Base-by-base conservation (phyloP, 441 rosid genomes). In the Populus hybrid region DNA sequence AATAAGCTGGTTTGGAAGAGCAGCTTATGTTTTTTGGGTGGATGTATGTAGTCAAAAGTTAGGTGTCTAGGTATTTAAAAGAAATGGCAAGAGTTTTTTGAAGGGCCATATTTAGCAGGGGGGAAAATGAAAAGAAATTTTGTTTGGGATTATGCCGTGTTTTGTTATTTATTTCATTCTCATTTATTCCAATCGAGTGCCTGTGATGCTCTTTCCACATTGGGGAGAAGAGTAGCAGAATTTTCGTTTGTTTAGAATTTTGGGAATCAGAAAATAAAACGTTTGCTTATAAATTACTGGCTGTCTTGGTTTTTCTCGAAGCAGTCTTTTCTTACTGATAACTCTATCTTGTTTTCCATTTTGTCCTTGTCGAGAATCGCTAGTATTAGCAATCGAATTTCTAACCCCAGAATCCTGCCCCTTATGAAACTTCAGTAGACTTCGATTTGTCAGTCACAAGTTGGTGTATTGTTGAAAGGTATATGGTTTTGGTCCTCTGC, bases 41-140 rank as follows among this genome's bases (percentile, higher is more conserved):
- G 57, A 20, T 75, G 63, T 57, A 67, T 36, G 75, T 80, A 53
- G 46, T 64, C 38, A 50, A 70, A 71, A 21, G 26, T 28, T 35
- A 71, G 72, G 18, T 64, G 23, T 30, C 21, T 21, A 20, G 18
- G 9, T 18, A 34, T 24, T 14, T 61, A 46, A 42, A 70, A 35
- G 28, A 40, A 74, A 63, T 70, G 78, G 78, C 75, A 21, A 10
- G 11, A 26, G 50, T 64, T 69, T 69, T 74, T 59, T 74, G 69
- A 35, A 69, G 59, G 77, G 77, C 81, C 81, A 68, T 79, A 21
- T 68, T 69, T 46, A 40, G 16, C 26, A 21, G 30, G 24, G 24
- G 24, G 50, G 57, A 14, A 50, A 50, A 50, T 50, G 57, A 6
- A 50, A 46, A 53, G 61, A 26, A 68, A 12, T 42, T 67, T 70